phyloP scores from a whole-genome alignment of 192 early-diverging fungal species.

The Coemansia sp. region DNA sequence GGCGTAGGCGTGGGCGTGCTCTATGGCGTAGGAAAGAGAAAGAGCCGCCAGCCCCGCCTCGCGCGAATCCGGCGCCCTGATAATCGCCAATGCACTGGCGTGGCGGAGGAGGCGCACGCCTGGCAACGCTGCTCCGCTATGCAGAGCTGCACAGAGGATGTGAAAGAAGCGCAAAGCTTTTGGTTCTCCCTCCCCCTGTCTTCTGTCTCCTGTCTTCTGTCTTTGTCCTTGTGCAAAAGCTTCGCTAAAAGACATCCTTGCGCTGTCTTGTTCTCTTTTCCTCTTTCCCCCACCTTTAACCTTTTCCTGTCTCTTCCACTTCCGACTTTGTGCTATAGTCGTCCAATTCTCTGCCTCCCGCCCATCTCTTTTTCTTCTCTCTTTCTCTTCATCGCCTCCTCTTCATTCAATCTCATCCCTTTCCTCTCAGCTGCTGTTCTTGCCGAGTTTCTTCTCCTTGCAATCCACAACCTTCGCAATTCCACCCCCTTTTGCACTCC shows the following conservation, averaged over 20 bases:
- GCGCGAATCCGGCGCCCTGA: not conserved
- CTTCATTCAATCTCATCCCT: conserved; percentile 11
- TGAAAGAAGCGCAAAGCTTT: not conserved
- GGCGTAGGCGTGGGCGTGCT: not conserved
- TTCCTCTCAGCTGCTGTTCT: conserved; percentile 2
- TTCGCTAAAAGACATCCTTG: not conserved
- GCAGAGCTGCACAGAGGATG: not conserved
- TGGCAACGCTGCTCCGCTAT: not conserved
- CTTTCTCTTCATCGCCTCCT: conserved; percentile 6
- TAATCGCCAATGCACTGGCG: not conserved
- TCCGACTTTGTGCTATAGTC: conserved; percentile 36
- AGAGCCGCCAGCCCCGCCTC: not conserved
- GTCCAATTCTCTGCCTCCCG: conserved; percentile 14
- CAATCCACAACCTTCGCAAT: not conserved
- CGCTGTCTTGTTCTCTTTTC: conserved; percentile 1
- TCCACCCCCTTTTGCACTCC: not conserved
- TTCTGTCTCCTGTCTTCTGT: too few relatives aligned
- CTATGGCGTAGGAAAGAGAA: not conserved
- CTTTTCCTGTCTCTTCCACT: conserved; percentile 10
- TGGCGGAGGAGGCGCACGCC: conserved; percentile 4
- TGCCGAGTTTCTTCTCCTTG: conserved; percentile 2
- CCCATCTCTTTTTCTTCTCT: conserved; percentile 8
- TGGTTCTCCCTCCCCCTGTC: not conserved
- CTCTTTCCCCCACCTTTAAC: conserved; percentile 1
- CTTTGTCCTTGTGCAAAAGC: not conserved